Percentiles rank a stretch among this genome's conserved stretches.
Conservation (phyloP, 2,329 filamentous ascomycete genomes). For the Alternaria gaisen region DNA sequence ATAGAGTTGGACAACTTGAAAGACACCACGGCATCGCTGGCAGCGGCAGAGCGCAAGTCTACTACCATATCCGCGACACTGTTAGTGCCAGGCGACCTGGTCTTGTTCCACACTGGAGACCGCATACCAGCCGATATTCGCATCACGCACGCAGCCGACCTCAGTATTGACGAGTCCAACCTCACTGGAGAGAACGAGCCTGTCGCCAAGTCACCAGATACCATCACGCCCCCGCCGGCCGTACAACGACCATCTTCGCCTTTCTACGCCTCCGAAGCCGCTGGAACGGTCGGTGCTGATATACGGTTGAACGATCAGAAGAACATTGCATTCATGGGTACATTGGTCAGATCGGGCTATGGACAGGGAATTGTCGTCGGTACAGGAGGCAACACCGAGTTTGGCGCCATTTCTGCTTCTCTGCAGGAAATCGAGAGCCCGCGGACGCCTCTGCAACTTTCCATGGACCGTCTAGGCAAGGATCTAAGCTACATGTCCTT, state of each 20-base stretch:
- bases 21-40: conserved; percentile 67
- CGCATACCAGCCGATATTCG: conserved; percentile 95
- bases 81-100: conserved; percentile 89
- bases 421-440: conserved; percentile 95
- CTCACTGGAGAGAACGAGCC: conserved; percentile 96
- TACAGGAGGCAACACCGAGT: conserved; percentile 91
- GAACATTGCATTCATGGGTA: conserved; percentile 99
- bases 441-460: conserved; percentile 89
- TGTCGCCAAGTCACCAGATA: conserved; percentile 77
- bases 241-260: conserved; percentile 61
- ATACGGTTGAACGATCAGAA: conserved; percentile 76
- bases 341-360: conserved; percentile 90
- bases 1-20: conserved; percentile 61
- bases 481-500: conserved; percentile 98
- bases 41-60: conserved; percentile 74
- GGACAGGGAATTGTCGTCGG: conserved; percentile 97
- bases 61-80: conserved; percentile 86
- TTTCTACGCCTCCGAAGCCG: conserved; percentile 66
- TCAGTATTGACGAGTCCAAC: conserved; percentile 96
- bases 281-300: conserved; percentile 68
- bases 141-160: conserved; percentile 86
- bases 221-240: conserved; percentile 56
- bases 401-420: conserved; percentile 94
- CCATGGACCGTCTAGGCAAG: conserved; percentile 96
- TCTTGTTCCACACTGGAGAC: conserved; percentile 94